Conservation (phyloP, 352 stramenopile species). For the Pythium volutum region DNA sequence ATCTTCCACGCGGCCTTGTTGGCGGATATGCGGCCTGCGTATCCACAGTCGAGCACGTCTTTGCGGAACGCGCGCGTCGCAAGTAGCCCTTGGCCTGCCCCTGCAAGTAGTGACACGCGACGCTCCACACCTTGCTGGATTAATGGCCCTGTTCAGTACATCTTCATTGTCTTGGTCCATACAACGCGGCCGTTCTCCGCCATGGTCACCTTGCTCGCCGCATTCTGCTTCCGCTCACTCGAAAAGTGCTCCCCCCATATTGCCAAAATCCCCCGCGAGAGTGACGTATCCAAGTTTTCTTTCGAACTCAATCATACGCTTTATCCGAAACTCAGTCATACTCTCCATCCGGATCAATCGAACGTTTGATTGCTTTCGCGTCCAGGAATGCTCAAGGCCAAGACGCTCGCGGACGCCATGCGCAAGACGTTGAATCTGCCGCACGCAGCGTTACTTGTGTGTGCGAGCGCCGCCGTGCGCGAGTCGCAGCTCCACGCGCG, state of each 20-base stretch:
- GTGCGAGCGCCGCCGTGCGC: slow-evolving; percentile 89
- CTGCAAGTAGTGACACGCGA: slow-evolving; percentile 39
- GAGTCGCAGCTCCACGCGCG: slow-evolving; percentile 69
- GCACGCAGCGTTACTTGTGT: slow-evolving; percentile 95
- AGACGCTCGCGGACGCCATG: slow-evolving; percentile 66
- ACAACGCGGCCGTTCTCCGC: not conserved
- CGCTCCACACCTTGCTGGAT: slow-evolving; percentile 31
- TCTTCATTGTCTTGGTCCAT: not conserved
- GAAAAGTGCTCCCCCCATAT: too few species aligned
- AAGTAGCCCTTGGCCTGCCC: slow-evolving; percentile 58
- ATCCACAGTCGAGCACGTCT: slow-evolving; percentile 29
- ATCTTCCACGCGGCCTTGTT: slow-evolving; percentile 52
- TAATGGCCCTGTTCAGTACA: not conserved
- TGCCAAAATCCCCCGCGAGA: not conserved
- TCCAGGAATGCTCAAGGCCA: slow-evolving; percentile 14
- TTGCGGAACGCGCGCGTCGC: slow-evolving; percentile 16
- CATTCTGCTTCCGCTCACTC: too few species aligned
- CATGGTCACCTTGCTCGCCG: not conserved
- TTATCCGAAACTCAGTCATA: too few species aligned
- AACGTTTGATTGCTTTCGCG: slow-evolving; percentile 13
- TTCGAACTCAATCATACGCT: too few species aligned
- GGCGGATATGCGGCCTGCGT: slow-evolving; percentile 24
- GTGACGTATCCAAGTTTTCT: too few species aligned
- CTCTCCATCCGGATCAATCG: too few species aligned
- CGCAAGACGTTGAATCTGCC: slow-evolving; percentile 95